Base-by-base conservation (phyloP, 148 eudicot genomes). In the Nepenthes gracilis region DNA sequence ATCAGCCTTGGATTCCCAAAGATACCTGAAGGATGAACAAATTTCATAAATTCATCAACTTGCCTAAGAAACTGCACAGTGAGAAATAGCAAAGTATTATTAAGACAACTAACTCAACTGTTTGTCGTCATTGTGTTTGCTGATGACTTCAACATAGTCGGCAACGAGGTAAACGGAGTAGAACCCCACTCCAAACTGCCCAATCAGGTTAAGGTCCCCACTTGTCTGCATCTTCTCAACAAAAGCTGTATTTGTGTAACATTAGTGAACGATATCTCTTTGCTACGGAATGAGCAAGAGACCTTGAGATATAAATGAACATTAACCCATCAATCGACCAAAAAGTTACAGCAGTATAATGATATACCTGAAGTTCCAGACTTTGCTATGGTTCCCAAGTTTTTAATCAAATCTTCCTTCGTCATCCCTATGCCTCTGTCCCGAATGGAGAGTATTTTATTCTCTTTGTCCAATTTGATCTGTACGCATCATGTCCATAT, bases 1-100 rank as follows among this genome's bases (percentile, higher is more conserved):
- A 78, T 93, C 98, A 75, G 98, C 98, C 84, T 86, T 88, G 12
- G 98, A 93, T 69, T 93, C 98, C 98, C 98, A 93, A 1, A 93
- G 96, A 76, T 93, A 69, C 84, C 98, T 93, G 80, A 51, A 67
- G 34, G 54, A 32, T 36, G 12, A 59, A 36, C 4, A 37, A 2
- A 10, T 11, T 4, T 59, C 5, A 59, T 59, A 4, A 59, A 12
- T 12, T 34, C 32, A 59, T 36, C 33, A 33, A 2, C 9, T 11
- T 15, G 34, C 37, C 54, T 48, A 2, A 14, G 0, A 34, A 6
- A 14, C 33, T 8, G 43, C 15, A 48, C 45, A 61, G 14, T 57
- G 43, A 36, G 13, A 2, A 43, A 2, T 14, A 14, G 14, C 13
- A 32, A 11, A 62, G 33, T 11, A 52, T 62, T 49, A 62, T 32